Conservation (phyloP, 257 asterid genomes). For the Fraxinus anomala region DNA sequence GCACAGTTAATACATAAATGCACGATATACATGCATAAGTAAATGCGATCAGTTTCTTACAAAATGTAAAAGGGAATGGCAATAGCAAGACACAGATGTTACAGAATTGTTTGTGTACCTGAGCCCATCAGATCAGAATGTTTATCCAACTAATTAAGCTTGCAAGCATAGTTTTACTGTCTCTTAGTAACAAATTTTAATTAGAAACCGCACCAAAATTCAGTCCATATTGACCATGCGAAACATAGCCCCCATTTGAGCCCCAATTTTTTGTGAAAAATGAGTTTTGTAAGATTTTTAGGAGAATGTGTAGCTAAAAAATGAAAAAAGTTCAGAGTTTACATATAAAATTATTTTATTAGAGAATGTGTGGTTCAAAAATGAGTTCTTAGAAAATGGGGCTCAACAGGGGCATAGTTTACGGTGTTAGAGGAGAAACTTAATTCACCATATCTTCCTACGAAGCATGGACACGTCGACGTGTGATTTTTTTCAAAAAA, state of each 20-base stretch:
- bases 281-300: too few relatives aligned
- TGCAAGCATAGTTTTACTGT: neutral
- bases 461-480: neutral
- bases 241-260: neutral
- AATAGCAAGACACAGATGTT: neutral
- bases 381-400: too few relatives aligned
- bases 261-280: too few relatives aligned
- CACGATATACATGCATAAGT: neutral
- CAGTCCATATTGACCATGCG: neutral
- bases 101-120: neutral
- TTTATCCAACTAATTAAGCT: neutral
- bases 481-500: neutral
- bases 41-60: neutral
- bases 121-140: constrained; percentile 16
- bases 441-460: neutral
- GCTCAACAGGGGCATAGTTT: neutral
- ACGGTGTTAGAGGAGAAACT: neutral
- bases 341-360: too few relatives aligned
- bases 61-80: neutral
- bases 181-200: neutral
- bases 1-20: neutral
- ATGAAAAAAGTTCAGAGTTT: too few relatives aligned
- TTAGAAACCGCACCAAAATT: neutral
- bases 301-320: too few relatives aligned
- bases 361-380: too few relatives aligned